A percentile compares a stretch with the other conserved stretches of the same genome.
phyloP scores from a whole-genome alignment of 2,329 filamentous ascomycete species.

The Aspergillus japonicus region DNA sequence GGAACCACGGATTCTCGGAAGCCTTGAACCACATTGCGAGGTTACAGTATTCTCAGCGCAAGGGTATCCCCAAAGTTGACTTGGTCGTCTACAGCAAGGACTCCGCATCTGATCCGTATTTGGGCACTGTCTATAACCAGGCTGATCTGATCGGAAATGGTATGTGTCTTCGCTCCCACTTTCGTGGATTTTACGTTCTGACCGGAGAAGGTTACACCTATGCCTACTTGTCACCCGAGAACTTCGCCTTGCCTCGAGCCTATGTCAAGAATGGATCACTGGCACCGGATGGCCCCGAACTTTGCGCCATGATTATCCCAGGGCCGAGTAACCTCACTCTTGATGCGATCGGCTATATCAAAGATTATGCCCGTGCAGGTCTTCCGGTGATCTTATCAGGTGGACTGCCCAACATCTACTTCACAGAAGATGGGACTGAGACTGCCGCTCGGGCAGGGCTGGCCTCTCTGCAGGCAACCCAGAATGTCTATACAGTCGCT shows the following conservation, averaged over 20 bases:
- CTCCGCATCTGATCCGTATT: slow-evolving; percentile 15
- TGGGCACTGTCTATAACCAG: slow-evolving; percentile 13
- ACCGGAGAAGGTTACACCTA: slow-evolving; percentile 38
- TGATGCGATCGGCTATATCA: slow-evolving; percentile 13
- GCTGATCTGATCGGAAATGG: slow-evolving; percentile 17
- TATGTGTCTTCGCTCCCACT: not conserved
- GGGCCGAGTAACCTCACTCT: slow-evolving; percentile 16
- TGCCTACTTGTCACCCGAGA: slow-evolving; percentile 49
- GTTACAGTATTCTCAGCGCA: slow-evolving; percentile 19
- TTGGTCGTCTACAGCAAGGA: slow-evolving; percentile 42
- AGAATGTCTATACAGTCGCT: slow-evolving; percentile 38
- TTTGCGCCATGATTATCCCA: slow-evolving; percentile 18
- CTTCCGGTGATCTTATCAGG: slow-evolving; percentile 43
- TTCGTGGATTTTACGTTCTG: not conserved
- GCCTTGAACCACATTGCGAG: slow-evolving; percentile 17
- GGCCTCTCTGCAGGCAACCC: slow-evolving; percentile 20
- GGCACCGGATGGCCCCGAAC: slow-evolving; percentile 24
- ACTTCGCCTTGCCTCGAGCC: slow-evolving; percentile 42
- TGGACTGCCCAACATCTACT: slow-evolving; percentile 5
- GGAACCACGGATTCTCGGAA: slow-evolving; percentile 19
- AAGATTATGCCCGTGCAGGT: slow-evolving; percentile 12
- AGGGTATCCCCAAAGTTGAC: slow-evolving; percentile 43
- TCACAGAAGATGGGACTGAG: slow-evolving; percentile 23
- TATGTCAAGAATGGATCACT: slow-evolving; percentile 37
- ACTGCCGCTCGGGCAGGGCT: slow-evolving; percentile 30